A percentile compares a stretch with the other conserved stretches of the same genome.
These are phyloP conservation scores for Claviceps paspali DNA, from an alignment of 2,329 filamentous ascomycete species.

Conservation along the genomic window DNA sequence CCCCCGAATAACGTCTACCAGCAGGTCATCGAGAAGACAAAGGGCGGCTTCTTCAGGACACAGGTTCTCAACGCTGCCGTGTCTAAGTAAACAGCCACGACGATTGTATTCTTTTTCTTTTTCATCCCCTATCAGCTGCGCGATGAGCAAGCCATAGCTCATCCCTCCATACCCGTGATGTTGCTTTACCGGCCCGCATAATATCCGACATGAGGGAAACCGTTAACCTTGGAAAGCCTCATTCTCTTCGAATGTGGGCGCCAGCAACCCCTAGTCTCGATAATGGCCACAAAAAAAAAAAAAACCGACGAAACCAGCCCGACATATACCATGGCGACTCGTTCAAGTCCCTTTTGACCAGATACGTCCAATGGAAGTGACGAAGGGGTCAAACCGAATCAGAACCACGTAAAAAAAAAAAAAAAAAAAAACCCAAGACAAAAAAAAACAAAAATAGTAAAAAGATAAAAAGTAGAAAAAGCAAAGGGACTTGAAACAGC, in stretches of 20 bases:
- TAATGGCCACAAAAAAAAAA: too few relatives aligned
- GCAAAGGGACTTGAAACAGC: background rate
- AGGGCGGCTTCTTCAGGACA: slow-evolving; percentile 96
- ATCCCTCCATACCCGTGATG: background rate
- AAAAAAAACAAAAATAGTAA: slow-evolving; percentile 1
- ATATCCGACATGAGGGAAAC: too few relatives aligned
- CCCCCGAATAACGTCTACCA: slow-evolving; percentile 97
- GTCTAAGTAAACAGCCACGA: slow-evolving; percentile 26
- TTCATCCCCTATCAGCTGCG: background rate
- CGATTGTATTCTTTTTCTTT: background rate
- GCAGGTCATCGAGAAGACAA: slow-evolving; percentile 97
- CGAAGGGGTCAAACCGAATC: background rate
- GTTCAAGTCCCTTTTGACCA: too few relatives aligned
- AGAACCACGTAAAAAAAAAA: too few relatives aligned
- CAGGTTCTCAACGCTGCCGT: slow-evolving; percentile 71
- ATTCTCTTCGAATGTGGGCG: too few relatives aligned
- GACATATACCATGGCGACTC: too few relatives aligned
- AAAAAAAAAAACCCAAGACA: background rate
- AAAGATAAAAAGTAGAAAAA: background rate
- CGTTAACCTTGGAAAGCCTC: too few relatives aligned
- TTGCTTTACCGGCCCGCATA: too few relatives aligned
- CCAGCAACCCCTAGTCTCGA: too few relatives aligned
- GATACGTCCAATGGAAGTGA: background rate
- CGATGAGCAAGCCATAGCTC: background rate
- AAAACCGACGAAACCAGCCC: too few relatives aligned